Percentiles rank a stretch among this genome's conserved stretches.
Evolutionary conservation across 805 yeast species (phyloP).

Genomic region (Saturnispora zaruensis): DNA sequence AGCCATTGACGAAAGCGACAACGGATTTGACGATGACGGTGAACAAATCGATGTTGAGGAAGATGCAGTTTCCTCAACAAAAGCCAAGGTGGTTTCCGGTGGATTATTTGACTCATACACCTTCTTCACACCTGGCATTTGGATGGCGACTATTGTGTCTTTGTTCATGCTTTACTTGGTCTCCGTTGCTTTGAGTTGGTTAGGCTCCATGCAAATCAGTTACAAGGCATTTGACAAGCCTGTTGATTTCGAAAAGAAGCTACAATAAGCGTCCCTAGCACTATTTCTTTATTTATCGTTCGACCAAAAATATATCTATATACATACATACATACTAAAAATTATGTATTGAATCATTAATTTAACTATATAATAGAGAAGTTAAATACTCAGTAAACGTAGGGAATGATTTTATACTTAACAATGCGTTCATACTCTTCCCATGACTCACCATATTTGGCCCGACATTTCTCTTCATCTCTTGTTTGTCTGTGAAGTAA

Average conservation of each 20-base stretch:
- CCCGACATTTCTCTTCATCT: conserved; percentile 85
- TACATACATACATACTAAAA: neutral
- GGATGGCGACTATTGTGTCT: conserved; percentile 65
- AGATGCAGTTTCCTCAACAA: neutral
- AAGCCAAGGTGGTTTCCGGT: conserved; percentile 17
- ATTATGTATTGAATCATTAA: conserved; percentile 12
- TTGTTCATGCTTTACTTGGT: conserved; percentile 49
- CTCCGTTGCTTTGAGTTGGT: conserved; percentile 60
- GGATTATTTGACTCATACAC: conserved; percentile 56
- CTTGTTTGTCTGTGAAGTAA: conserved; percentile 82
- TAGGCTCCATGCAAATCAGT: conserved; percentile 61
- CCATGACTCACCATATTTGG: conserved; percentile 85
- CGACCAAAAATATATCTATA: neutral
- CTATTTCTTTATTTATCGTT: neutral
- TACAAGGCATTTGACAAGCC: conserved; percentile 77
- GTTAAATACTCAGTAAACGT: conserved; percentile 41
- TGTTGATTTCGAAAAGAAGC: conserved; percentile 42
- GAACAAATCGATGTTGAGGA: neutral
- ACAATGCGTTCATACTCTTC: conserved; percentile 68
- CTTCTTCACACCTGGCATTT: conserved; percentile 73
- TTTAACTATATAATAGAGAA: neutral
- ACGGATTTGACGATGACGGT: neutral
- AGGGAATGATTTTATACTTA: conserved; percentile 88
- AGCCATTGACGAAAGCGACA: conserved; percentile 14
- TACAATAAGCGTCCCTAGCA: conserved; percentile 18